A percentile compares a stretch with the other conserved stretches of the same genome.
These are phyloP conservation scores for Aspergillus fructus DNA, from an alignment of 2,329 filamentous ascomycete genomes.

Conservation along the genomic window DNA sequence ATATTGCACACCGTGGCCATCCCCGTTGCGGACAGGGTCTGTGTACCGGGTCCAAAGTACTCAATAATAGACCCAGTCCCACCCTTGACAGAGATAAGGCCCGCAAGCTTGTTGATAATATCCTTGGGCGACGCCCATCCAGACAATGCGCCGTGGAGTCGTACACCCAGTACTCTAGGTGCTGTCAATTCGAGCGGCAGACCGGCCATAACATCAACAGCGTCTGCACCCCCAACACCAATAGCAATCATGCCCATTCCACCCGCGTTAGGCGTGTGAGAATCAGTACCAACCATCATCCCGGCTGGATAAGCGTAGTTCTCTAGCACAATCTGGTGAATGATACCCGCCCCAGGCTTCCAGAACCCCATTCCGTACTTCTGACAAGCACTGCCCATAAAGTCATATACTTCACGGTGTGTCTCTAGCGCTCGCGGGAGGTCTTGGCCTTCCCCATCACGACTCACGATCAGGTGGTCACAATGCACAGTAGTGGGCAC, in stretches of 20 bases:
- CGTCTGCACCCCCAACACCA: conserved; percentile 96
- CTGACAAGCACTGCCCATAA: conserved; percentile 70
- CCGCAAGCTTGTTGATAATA: conserved; percentile 95
- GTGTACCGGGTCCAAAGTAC: conserved; percentile 65
- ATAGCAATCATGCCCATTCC: conserved; percentile 93
- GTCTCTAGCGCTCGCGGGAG: conserved; percentile 83
- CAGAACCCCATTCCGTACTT: conserved; percentile 99
- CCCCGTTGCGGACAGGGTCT: conserved; percentile 75
- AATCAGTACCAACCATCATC: conserved; percentile 96
- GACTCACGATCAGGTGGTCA: conserved; percentile 98
- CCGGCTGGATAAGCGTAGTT: conserved; percentile 99
- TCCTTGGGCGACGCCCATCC: conserved; percentile 96
- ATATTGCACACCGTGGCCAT: conserved; percentile 80
- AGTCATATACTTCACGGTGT: conserved; percentile 99
- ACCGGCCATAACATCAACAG: conserved; percentile 96
- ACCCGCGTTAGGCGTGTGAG: conserved; percentile 95
- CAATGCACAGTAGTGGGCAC: conserved; percentile 97
- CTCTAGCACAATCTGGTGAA: conserved; percentile 97
- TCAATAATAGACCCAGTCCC: conserved; percentile 80
- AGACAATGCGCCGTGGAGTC: conserved; percentile 81
- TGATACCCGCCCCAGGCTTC: conserved; percentile 97
- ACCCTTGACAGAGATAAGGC: conserved; percentile 95
- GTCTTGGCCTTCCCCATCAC: conserved; percentile 91
- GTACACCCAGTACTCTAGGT: conserved; percentile 94
- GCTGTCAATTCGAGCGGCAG: conserved; percentile 98